These are phyloP conservation scores for Withania somnifera DNA, from an alignment of 305 asterid genomes.

Conservation along the genomic window DNA sequence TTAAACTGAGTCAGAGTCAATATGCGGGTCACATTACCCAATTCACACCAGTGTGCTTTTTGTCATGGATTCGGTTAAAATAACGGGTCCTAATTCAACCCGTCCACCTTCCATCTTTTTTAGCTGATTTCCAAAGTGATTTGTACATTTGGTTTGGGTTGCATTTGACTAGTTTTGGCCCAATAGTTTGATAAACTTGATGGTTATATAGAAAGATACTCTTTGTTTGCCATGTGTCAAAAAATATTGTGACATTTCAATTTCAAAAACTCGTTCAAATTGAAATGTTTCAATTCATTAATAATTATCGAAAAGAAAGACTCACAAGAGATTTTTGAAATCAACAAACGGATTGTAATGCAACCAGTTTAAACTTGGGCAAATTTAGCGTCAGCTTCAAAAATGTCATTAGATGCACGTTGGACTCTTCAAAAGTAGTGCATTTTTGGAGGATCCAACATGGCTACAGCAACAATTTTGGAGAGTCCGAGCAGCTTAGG, in stretches of 20 bases:
- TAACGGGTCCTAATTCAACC: not conserved
- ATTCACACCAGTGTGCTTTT: not conserved
- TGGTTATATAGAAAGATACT: too few relatives aligned
- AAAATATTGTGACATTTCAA: too few relatives aligned
- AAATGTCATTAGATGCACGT: too few relatives aligned
- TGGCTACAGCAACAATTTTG: not conserved
- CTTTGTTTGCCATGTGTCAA: too few relatives aligned
- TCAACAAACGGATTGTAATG: not conserved
- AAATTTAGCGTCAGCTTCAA: not conserved
- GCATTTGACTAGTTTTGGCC: not conserved
- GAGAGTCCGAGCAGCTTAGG: not conserved
- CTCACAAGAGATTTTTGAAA: too few relatives aligned
- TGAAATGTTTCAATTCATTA: too few relatives aligned
- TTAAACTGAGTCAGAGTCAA: not conserved
- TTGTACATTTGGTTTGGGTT: not conserved
- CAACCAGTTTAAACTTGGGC: not conserved
- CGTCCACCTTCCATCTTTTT: not conserved
- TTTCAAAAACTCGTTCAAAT: too few relatives aligned
- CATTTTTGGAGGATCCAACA: not conserved
- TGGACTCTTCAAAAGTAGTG: not conserved
- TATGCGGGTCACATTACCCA: not conserved
- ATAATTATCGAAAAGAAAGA: not conserved
- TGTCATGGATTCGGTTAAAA: not conserved
- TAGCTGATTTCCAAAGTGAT: too few relatives aligned
- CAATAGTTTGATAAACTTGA: not conserved